Evolutionary conservation across 2,329 filamentous ascomycete genomes (phyloP), one percentile per base, ranked within the genome.

Genomic region (Cladosporium oxysporum): DNA sequence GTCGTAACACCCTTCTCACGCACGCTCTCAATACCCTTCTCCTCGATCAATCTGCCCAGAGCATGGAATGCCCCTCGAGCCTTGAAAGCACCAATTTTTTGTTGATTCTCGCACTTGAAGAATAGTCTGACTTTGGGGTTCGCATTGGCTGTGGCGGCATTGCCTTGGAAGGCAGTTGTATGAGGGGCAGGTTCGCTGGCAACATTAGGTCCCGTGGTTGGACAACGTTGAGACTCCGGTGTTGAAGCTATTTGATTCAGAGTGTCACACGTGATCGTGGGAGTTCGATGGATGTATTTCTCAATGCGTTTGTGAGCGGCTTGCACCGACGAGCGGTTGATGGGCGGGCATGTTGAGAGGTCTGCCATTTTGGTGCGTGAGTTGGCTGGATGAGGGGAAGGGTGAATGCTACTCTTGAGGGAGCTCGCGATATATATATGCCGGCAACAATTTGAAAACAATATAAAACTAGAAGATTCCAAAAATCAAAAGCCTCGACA

Each of bases 31-130:
- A 89, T 86, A 23, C 69, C 66, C 10, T 81, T 83, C 68, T 86
- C 85, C 35, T 88, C 82, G 74, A 89, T 86, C 73, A 96, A 79
- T 66, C 90, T 80, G 73, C 87, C 84, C 50, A 96, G 76, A 1
- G 93, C 92, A 77, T 96, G 91, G 72, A 96, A 96, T 0, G 93
- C 93, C 5, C 93, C 93, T 3, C 93, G 83, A n/a, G 88, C 90
- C 80, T 97, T 97, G 82, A 97, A 97, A 1, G 93, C 93, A 62
- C 93, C 93, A 63, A 95, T 87, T 65, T 88, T 88, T 81, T 97
- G 93, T 64, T 91, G 81, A 77, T 97, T 97, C 83, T 97, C 93
- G 78, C 91, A 95, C 82, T 97, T 97, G 85, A 97, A 96, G 82
- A 91, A 94, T 63, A 97, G 83, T 11, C 87, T 83, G 44, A 96